Evolutionary conservation across 495 filamentous ascomycete species (phyloP).

Genomic region (Penicillium mononematosum): DNA sequence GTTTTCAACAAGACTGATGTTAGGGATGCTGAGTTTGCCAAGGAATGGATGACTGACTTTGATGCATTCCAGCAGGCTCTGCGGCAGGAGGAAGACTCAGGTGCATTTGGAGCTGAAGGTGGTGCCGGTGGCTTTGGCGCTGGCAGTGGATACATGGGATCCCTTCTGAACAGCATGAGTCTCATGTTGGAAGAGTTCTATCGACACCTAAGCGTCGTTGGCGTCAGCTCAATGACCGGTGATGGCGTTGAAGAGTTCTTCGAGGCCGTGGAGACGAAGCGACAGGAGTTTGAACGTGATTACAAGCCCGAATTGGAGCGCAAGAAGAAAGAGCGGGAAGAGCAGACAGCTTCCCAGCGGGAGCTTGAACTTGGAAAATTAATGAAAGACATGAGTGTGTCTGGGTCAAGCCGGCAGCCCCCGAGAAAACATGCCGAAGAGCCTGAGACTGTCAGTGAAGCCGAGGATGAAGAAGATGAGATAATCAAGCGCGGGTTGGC

Average conservation of each 20-base stretch:
- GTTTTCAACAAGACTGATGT: slow-evolving; percentile 99
- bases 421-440: slow-evolving; percentile 26
- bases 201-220: slow-evolving; percentile 83
- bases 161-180: slow-evolving; percentile 93
- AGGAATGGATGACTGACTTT: slow-evolving; percentile 99
- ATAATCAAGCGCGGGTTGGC: slow-evolving; percentile 33
- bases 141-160: slow-evolving; percentile 96
- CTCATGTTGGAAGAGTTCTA: slow-evolving; percentile 98
- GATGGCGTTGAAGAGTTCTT: slow-evolving; percentile 93
- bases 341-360: slow-evolving; percentile 63
- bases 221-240: slow-evolving; percentile 90
- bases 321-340: slow-evolving; percentile 69
- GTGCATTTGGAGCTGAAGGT: slow-evolving; percentile 74
- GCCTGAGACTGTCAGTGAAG: slow-evolving; percentile 52
- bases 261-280: slow-evolving; percentile 78
- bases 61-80: slow-evolving; percentile 91
- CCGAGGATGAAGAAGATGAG: slow-evolving; percentile 47
- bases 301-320: slow-evolving; percentile 91
- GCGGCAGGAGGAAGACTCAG: slow-evolving; percentile 70
- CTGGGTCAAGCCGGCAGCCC: slow-evolving; percentile 40
- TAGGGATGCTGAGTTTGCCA: slow-evolving; percentile 84
- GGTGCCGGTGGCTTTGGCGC: slow-evolving; percentile 56
- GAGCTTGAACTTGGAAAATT: slow-evolving; percentile 83
- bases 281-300: slow-evolving; percentile 83
- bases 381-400: slow-evolving; percentile 91